Conservation (phyloP, 768 basidiomycete genomes). For the Kwoniella dejecticola region DNA sequence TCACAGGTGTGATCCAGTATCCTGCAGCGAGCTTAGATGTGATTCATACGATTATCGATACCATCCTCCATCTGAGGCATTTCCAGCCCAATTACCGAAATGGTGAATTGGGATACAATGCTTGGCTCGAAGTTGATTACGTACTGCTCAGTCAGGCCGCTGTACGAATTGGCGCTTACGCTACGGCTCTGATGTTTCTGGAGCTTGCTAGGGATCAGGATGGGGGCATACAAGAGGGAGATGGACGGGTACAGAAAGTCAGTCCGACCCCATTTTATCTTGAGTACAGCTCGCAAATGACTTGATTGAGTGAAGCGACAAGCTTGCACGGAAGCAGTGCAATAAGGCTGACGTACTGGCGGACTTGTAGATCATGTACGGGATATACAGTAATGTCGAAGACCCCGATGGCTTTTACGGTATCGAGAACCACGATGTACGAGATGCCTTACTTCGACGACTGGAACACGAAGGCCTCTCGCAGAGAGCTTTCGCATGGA, state of each 20-base stretch:
- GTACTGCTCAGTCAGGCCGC: slow-evolving; percentile 71
- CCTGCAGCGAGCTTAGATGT: slow-evolving; percentile 58
- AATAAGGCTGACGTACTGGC: too few relatives aligned
- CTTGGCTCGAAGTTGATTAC: slow-evolving; percentile 81
- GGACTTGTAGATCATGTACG: slow-evolving; percentile 79
- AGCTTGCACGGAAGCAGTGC: too few relatives aligned
- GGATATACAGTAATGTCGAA: slow-evolving; percentile 91
- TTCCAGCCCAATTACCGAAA: slow-evolving; percentile 59
- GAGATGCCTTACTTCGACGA: slow-evolving; percentile 75
- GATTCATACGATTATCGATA: slow-evolving; percentile 65
- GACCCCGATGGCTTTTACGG: slow-evolving; percentile 99
- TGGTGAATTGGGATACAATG: slow-evolving; percentile 49
- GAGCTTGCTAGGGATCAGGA: slow-evolving; percentile 71
- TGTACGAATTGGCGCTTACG: slow-evolving; percentile 76
- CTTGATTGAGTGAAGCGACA: too few relatives aligned
- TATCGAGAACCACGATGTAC: slow-evolving; percentile 75
- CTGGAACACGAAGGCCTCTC: slow-evolving; percentile 92
- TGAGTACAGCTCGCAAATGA: not conserved
- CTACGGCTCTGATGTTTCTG: slow-evolving; percentile 84
- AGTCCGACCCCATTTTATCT: not conserved
- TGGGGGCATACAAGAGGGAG: slow-evolving; percentile 7
- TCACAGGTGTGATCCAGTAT: slow-evolving; percentile 62
- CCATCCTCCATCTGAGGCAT: slow-evolving; percentile 76
- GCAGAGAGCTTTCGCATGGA: slow-evolving; percentile 85
- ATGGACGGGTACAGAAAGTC: slow-evolving; percentile 35